Percentiles rank a stretch among this genome's conserved stretches.
These are phyloP conservation scores for Bombardia bombarda DNA, from an alignment of 495 filamentous ascomycete genomes.

Conservation along the genomic window DNA sequence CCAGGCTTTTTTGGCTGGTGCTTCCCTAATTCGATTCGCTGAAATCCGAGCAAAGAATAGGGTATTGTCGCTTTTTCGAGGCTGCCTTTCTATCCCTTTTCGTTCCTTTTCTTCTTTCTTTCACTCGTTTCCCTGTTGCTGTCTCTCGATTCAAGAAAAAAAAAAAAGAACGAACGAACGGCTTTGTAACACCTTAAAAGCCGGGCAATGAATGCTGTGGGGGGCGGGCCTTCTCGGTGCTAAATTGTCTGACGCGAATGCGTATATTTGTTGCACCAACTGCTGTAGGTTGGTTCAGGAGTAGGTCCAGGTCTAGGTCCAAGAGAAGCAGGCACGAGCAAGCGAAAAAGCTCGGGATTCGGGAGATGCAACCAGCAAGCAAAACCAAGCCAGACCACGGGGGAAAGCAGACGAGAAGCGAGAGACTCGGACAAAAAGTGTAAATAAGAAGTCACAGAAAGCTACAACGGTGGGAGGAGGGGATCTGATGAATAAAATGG, in stretches of 20 bases:
- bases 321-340: no score
- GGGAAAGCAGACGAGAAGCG: not conserved
- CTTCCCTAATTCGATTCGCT: constrained; percentile 10
- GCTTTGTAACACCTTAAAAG: constrained; percentile 3
- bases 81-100: not conserved
- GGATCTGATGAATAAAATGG: constrained; percentile 8
- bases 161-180: constrained; percentile 2
- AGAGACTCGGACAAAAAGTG: constrained; percentile 3
- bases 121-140: not conserved
- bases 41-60: not conserved
- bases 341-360: not conserved
- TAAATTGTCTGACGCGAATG: not conserved
- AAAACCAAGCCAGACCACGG: not conserved
- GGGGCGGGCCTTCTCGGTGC: not conserved
- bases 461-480: constrained; percentile 1
- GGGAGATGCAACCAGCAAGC: not conserved
- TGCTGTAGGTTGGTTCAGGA: no score
- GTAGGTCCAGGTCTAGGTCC: no score
- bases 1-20: constrained; percentile 10
- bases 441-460: not conserved
- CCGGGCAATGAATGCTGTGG: not conserved
- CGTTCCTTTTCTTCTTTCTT: not conserved
- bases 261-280: constrained; percentile 1
- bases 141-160: no score
- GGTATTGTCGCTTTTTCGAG: not conserved